Evolutionary conservation across 192 early-diverging fungal species (phyloP).

Genomic region (Umbelopsis sp.): DNA sequence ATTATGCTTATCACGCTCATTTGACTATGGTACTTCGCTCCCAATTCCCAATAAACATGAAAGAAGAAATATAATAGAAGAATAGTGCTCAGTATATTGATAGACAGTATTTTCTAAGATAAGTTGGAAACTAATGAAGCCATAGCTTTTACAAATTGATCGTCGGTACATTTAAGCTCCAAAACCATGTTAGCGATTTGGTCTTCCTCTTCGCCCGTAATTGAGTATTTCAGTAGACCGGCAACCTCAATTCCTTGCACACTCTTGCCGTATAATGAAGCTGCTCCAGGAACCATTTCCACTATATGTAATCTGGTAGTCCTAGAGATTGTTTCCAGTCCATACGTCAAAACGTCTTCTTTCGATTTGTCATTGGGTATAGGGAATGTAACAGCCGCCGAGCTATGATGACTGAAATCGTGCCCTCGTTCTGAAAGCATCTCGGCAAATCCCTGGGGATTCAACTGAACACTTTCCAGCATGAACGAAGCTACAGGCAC

Average conservation of each 20-base stretch:
- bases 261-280: constrained; percentile 61
- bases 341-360: constrained; percentile 46
- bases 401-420: constrained; percentile 49
- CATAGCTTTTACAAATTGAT: constrained; percentile 49
- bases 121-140: background rate
- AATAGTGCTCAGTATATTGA: no score
- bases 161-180: constrained; percentile 61
- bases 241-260: constrained; percentile 59
- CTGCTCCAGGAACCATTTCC: constrained; percentile 58
- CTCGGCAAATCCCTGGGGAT: constrained; percentile 50
- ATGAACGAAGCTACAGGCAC: constrained; percentile 54
- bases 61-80: no score
- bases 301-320: constrained; percentile 58
- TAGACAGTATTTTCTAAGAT: constrained; percentile 1
- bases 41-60: no score
- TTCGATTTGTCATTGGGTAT: constrained; percentile 30
- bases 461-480: constrained; percentile 38
- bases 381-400: constrained; percentile 40
- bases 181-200: constrained; percentile 45
- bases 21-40: no score
- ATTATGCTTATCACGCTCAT: background rate
- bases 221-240: constrained; percentile 52
- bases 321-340: constrained; percentile 50
- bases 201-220: constrained; percentile 24
- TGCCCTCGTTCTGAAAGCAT: constrained; percentile 47